phyloP scores from a whole-genome alignment of 2,329 filamentous ascomycete genomes.

The Coleophoma cylindrospora region DNA sequence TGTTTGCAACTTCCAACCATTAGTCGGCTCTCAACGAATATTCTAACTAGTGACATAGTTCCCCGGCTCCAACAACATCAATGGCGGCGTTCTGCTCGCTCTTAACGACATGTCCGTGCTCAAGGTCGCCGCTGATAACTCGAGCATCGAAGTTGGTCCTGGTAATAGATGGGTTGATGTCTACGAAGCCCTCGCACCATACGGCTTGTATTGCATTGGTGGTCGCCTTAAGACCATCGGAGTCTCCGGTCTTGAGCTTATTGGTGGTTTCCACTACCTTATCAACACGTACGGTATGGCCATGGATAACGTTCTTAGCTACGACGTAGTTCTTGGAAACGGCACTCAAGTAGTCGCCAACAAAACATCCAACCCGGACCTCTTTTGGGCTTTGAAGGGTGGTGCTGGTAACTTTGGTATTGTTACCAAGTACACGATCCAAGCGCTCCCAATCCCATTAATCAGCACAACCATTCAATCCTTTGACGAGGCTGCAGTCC shows the following conservation, averaged over 20 bases:
- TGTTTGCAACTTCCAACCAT: constrained; percentile 1
- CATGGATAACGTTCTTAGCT: constrained; percentile 2
- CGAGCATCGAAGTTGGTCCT: constrained; percentile 26
- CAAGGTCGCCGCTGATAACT: constrained; percentile 18
- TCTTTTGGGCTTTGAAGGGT: constrained; percentile 26
- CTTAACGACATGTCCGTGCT: constrained; percentile 23
- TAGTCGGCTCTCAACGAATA: neutral
- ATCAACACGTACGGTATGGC: constrained; percentile 1
- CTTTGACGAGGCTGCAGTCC: constrained; percentile 4
- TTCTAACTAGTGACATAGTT: neutral
- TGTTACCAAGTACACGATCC: constrained; percentile 25
- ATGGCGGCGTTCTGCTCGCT: constrained; percentile 37
- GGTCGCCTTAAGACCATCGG: constrained; percentile 28
- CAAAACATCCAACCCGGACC: constrained; percentile 10
- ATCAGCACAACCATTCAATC: constrained; percentile 9
- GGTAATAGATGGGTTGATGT: constrained; percentile 31
- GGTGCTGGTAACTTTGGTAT: constrained; percentile 26
- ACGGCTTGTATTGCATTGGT: constrained; percentile 26
- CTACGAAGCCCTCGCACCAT: constrained; percentile 25
- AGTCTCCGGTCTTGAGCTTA: constrained; percentile 32
- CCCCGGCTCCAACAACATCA: constrained; percentile 18
- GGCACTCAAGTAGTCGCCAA: constrained; percentile 2
- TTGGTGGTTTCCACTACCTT: constrained; percentile 2
- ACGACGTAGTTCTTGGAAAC: constrained; percentile 4
- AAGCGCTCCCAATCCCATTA: constrained; percentile 18